A percentile compares a stretch with the other conserved stretches of the same genome.
Evolutionary conservation across 441 rosid genomes (phyloP).

Genomic region (Gossypium schwendimanii): DNA sequence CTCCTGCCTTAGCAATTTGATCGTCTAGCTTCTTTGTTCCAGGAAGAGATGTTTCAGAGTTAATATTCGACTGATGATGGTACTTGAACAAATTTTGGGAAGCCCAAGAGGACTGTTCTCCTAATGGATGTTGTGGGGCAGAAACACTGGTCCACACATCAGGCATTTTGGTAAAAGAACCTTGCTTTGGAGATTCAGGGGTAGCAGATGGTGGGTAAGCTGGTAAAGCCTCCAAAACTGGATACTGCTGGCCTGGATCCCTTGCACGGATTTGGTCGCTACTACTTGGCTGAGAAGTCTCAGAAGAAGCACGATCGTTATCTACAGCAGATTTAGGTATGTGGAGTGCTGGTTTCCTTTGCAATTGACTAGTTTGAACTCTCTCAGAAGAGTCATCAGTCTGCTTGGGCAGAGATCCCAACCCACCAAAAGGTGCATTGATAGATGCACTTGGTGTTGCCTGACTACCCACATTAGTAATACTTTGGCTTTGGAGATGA

Average conservation of each 20-base stretch:
- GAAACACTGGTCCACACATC: slow-evolving; percentile 35
- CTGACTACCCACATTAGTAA: slow-evolving; percentile 26
- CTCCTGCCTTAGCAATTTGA: slow-evolving; percentile 33
- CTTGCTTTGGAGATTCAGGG: slow-evolving; percentile 34
- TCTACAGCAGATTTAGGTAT: slow-evolving; percentile 19
- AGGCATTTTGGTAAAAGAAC: slow-evolving; percentile 31
- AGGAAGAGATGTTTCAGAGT: slow-evolving; percentile 30
- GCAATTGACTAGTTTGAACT: slow-evolving; percentile 33
- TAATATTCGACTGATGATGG: slow-evolving; percentile 28
- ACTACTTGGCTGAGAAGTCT: slow-evolving; percentile 22
- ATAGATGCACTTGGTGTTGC: slow-evolving; percentile 24
- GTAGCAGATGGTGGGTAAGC: slow-evolving; percentile 30
- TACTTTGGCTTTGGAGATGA: slow-evolving; percentile 32
- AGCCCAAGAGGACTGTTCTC: slow-evolving; percentile 29
- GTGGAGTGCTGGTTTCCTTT: slow-evolving; percentile 18
- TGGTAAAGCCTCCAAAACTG: slow-evolving; percentile 38
- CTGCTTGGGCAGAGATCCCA: slow-evolving; percentile 34
- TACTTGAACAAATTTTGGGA: slow-evolving; percentile 29
- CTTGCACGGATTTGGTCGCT: slow-evolving; percentile 25
- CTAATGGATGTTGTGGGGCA: slow-evolving; percentile 30
- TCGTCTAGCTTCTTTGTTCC: slow-evolving; percentile 31
- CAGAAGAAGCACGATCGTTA: slow-evolving; percentile 24
- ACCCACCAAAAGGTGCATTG: slow-evolving; percentile 30
- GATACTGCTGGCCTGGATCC: slow-evolving; percentile 37
- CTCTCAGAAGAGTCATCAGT: slow-evolving; percentile 33